A percentile compares a stretch with the other conserved stretches of the same genome.
Conservation (phyloP, 2,329 filamentous ascomycete species). For the Aspergillus viridinutans region DNA sequence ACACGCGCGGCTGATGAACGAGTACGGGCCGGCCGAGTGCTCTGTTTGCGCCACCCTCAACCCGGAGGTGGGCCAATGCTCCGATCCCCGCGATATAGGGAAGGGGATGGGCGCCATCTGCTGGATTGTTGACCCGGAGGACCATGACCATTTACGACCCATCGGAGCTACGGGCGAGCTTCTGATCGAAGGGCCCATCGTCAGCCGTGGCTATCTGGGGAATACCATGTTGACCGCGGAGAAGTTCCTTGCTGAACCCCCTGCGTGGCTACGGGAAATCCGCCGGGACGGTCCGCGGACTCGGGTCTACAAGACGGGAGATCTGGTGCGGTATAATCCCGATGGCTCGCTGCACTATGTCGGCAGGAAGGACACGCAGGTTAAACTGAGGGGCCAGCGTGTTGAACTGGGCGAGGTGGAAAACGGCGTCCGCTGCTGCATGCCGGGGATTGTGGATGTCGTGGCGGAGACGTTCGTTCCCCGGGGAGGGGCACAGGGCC, state of each 20-base stretch:
- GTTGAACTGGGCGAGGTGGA: not conserved
- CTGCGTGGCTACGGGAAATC: not conserved
- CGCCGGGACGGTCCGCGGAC: conserved; percentile 21
- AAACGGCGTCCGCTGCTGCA: not conserved
- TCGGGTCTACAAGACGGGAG: conserved; percentile 53
- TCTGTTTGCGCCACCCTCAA: conserved; percentile 1
- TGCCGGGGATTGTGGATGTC: not conserved
- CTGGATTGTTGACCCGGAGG: conserved; percentile 30
- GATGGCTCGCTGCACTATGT: not conserved
- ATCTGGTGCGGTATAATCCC: not conserved
- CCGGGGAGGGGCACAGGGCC: not conserved
- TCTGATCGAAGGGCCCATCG: conserved; percentile 62
- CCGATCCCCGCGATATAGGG: conserved; percentile 9
- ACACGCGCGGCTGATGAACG: conserved; percentile 14
- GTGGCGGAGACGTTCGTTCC: not conserved
- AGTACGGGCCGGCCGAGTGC: conserved; percentile 21
- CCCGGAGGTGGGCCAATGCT: not conserved
- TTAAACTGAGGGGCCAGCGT: not conserved
- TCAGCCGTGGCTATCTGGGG: conserved; percentile 35
- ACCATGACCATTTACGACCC: conserved; percentile 30
- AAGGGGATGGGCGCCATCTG: conserved; percentile 4
- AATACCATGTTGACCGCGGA: not conserved
- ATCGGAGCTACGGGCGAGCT: conserved; percentile 70
- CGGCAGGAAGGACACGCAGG: not conserved
- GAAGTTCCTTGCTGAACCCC: not conserved